Base-by-base conservation (phyloP, 208 protist species). In the Balamuthia mandrillaris region DNA sequence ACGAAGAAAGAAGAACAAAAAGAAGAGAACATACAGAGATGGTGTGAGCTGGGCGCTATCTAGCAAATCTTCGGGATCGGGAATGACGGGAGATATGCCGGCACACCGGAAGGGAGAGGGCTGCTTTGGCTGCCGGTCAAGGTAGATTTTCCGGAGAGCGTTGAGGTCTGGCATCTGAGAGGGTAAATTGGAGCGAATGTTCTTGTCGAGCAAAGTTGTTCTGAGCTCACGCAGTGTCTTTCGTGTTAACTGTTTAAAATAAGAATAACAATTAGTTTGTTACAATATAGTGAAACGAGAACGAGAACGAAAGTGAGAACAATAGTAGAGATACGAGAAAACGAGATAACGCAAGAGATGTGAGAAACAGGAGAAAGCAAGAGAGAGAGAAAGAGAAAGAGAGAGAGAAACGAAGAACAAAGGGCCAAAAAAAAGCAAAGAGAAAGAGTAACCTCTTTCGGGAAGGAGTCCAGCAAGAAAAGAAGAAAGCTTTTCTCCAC, bases 181-280 rank as follows among this genome's bases (percentile, higher is more conserved):
- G n/a, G n/a, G n/a, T n/a, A n/a, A n/a, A n/a, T n/a, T n/a, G n/a
- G 75, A 21, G 24, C 35, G 16, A 18, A 66, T 83, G 0, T 39
- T 21, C 41, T 83, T 83, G 61, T 54, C 21, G 39, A 66, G 52
- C 1, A 37, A 35, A n/a, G 75, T 44, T 29, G 75, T 39, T 58
- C 52, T 83, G 0, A 83, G 41, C 75, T 83, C 75, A 31, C 66
- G 61, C 6, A 51, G 29, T 7, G 52, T 52, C 39, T 41, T 65
- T 44, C 66, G 61, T 37, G 41, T 83, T 5, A 83, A 61, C 75
- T 83, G 75, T n/a, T n/a, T n/a, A n/a, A n/a, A n/a, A n/a, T n/a
- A n/a, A n/a, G n/a, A n/a, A n/a, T n/a, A n/a, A n/a, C n/a, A n/a
- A n/a, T n/a, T n/a, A n/a, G n/a, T n/a, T n/a, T n/a, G n/a, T n/a